A percentile compares a stretch with the other conserved stretches of the same genome.
Evolutionary conservation across 768 basidiomycete genomes (phyloP).

Genomic region (Suillus brevipes): DNA sequence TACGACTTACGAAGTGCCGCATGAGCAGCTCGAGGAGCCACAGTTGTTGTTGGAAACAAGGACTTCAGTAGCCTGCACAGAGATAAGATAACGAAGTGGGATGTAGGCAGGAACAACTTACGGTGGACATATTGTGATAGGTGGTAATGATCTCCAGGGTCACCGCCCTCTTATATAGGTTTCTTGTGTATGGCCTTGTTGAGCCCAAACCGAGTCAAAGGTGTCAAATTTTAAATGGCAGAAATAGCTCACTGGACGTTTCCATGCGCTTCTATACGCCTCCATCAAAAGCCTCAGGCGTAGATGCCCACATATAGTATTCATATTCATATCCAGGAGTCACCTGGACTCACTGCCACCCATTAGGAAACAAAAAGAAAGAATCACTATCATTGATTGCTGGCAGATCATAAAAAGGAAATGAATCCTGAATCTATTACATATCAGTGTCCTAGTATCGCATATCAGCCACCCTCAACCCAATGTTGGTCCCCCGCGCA

Average conservation of each 20-base stretch:
- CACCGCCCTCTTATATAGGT: background rate
- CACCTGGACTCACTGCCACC: no score
- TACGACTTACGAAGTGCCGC: background rate
- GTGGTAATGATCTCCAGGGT: background rate
- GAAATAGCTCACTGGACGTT: no score
- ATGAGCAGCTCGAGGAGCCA: background rate
- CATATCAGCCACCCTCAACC: conserved; percentile 63
- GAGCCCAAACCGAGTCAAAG: background rate
- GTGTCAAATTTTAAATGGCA: no score
- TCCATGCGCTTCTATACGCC: no score
- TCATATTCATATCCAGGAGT: no score
- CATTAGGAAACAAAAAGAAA: no score
- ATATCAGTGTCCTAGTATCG: conserved; percentile 37
- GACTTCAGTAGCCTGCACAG: background rate
- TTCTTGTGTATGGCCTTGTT: background rate
- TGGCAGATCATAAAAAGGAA: background rate
- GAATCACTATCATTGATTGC: no score
- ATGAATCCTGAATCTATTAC: background rate
- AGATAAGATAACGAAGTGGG: background rate
- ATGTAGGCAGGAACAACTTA: background rate
- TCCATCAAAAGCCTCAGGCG: no score
- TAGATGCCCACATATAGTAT: no score
- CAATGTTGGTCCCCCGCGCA: conserved; percentile 76
- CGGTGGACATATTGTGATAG: background rate
- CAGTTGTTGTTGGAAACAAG: background rate